Conservation (phyloP, 2,329 filamentous ascomycete species). For the Annulohypoxylon truncatum region DNA sequence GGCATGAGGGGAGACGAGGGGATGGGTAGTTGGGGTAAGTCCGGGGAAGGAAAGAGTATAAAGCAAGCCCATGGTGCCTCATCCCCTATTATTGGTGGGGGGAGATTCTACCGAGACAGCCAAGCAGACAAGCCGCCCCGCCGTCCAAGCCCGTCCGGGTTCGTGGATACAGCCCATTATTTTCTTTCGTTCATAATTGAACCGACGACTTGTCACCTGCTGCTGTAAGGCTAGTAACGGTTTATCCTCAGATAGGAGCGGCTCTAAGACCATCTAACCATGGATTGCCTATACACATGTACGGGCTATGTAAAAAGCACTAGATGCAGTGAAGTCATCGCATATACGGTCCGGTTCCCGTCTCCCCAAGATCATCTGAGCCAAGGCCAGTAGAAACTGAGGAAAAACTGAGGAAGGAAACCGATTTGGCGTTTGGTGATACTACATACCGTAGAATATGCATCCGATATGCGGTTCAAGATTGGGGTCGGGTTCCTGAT, state of each 20-base stretch:
- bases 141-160: not conserved
- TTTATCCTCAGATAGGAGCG: constrained; percentile 5
- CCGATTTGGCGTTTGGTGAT: constrained; percentile 11
- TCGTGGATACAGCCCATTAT: constrained; percentile 1
- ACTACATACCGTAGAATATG: constrained; percentile 11
- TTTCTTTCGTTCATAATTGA: constrained; percentile 27
- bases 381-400: constrained; percentile 11
- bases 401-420: not conserved
- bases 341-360: constrained; percentile 42
- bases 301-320: not conserved
- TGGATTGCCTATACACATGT: constrained; percentile 7
- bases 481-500: constrained; percentile 28
- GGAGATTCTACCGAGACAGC: constrained; percentile 42
- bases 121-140: too few species aligned
- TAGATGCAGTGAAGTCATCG: constrained; percentile 27
- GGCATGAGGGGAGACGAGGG: constrained; percentile 33
- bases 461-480: constrained; percentile 29
- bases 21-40: constrained; percentile 27
- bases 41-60: not conserved
- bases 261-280: not conserved
- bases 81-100: constrained; percentile 49
- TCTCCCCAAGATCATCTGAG: constrained; percentile 25
- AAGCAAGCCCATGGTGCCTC: not conserved
- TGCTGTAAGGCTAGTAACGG: constrained; percentile 3
- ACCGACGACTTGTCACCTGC: constrained; percentile 20